phyloP scores from a whole-genome alignment of 805 yeast genomes.

The Pichia gijzeniarum region DNA sequence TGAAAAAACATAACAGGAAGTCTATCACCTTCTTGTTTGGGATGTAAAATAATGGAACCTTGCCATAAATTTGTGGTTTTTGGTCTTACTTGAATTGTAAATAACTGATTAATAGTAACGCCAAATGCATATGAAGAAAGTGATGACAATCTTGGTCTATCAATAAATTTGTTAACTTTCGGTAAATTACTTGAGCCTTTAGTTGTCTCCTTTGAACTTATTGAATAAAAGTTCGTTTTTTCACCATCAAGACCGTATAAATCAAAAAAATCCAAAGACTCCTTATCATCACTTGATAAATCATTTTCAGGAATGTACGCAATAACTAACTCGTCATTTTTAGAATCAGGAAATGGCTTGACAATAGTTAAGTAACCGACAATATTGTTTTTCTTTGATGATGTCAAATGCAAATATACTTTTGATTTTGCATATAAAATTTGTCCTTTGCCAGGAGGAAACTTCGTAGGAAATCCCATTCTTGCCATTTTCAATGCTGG shows the following conservation, averaged over 20 bases:
- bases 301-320: conserved; percentile 64
- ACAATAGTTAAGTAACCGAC: conserved; percentile 70
- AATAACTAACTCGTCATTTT: conserved; percentile 51
- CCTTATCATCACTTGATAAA: conserved; percentile 23
- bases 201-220: conserved; percentile 11
- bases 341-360: conserved; percentile 40
- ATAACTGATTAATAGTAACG: conserved; percentile 51
- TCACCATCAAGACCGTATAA: conserved; percentile 34
- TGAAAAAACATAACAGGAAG: conserved; percentile 88
- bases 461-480: conserved; percentile 1
- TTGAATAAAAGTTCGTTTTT: conserved; percentile 17
- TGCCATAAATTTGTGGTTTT: conserved; percentile 89
- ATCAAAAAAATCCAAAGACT: conserved; percentile 32
- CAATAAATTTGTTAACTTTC: conserved; percentile 33
- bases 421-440: conserved; percentile 54
- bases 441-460: conserved; percentile 38
- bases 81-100: conserved; percentile 74
- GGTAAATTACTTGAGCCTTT: conserved; percentile 20
- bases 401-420: conserved; percentile 80
- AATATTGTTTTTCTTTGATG: conserved; percentile 66
- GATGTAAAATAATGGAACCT: conserved; percentile 76
- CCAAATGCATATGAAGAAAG: conserved; percentile 65
- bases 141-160: conserved; percentile 46
- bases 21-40: conserved; percentile 51
- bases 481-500: conserved; percentile 1